These are phyloP conservation scores for Alternaria brassicae DNA, from an alignment of 2,329 filamentous ascomycete species.

Conservation along the genomic window DNA sequence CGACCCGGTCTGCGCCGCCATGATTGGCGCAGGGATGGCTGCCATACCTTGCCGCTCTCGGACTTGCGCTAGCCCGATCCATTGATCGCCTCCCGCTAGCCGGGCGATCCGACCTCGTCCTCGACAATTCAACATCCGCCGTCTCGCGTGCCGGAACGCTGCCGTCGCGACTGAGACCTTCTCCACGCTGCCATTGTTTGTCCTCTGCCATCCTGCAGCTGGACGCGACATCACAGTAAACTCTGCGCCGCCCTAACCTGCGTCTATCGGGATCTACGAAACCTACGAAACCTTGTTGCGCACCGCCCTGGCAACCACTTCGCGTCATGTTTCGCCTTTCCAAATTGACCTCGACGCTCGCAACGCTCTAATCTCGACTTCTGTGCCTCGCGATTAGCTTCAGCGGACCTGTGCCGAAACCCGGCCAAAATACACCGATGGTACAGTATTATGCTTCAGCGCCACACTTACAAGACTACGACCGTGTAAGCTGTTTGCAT, in stretches of 20 bases:
- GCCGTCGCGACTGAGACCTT: neutral
- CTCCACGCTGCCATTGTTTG: slow-evolving; percentile 4
- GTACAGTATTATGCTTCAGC: neutral
- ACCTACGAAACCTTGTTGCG: slow-evolving; percentile 8
- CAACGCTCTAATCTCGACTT: slow-evolving; percentile 1
- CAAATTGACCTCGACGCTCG: neutral
- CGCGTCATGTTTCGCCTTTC: neutral
- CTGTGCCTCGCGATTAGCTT: neutral
- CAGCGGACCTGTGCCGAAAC: slow-evolving; percentile 21
- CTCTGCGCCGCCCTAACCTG: slow-evolving; percentile 5
- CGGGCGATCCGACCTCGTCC: slow-evolving; percentile 43
- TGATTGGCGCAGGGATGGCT: slow-evolving; percentile 44
- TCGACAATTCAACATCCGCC: slow-evolving; percentile 22
- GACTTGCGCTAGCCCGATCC: slow-evolving; percentile 28
- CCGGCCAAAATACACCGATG: slow-evolving; percentile 18
- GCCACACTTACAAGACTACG: slow-evolving; percentile 12
- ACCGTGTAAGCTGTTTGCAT: slow-evolving; percentile 4
- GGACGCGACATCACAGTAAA: slow-evolving; percentile 1
- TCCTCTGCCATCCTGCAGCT: neutral
- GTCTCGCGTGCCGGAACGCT: slow-evolving; percentile 14
- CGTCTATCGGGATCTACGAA: neutral
- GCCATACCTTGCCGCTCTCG: slow-evolving; percentile 29
- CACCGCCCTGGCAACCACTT: neutral
- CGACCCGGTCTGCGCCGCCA: slow-evolving; percentile 20
- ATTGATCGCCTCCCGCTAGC: slow-evolving; percentile 36